These are phyloP conservation scores for Fistulinella prunicolor DNA, from an alignment of 768 basidiomycete genomes.

Conservation along the genomic window DNA sequence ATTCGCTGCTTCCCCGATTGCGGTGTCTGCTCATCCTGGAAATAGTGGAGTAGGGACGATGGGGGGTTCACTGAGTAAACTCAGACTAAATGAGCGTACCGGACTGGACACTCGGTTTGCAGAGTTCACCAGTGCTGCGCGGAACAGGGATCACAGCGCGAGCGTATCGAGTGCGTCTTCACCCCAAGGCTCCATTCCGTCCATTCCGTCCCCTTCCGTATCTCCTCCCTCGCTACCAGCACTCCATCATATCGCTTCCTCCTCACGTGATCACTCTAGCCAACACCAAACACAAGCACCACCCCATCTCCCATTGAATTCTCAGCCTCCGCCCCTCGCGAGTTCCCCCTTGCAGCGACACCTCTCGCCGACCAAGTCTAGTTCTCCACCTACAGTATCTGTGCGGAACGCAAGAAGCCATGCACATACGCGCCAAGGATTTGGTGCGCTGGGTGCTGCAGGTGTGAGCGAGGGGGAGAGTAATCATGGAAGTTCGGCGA, in stretches of 20 bases:
- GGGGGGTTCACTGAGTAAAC: constrained; percentile 32
- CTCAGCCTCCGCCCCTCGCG: constrained; percentile 17
- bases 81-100: constrained; percentile 12
- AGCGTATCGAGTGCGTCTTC: constrained; percentile 75
- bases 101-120: constrained; percentile 36
- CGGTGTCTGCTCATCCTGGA: constrained; percentile 4
- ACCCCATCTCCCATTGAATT: constrained; percentile 10
- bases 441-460: constrained; percentile 38
- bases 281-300: constrained; percentile 8
- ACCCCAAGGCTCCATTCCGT: constrained; percentile 75
- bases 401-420: constrained; percentile 53
- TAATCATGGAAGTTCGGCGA: constrained; percentile 68
- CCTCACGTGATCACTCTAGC: constrained; percentile 17
- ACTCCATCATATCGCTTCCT: constrained; percentile 28
- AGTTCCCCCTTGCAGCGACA: constrained; percentile 46
- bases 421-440: constrained; percentile 45
- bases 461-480: constrained; percentile 55
- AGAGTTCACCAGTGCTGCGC: constrained; percentile 30
- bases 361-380: constrained; percentile 52
- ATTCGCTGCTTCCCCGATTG: constrained; percentile 16
- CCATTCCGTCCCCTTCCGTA: constrained; percentile 70
- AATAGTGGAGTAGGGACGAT: constrained; percentile 5
- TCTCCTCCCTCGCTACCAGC: constrained; percentile 44
- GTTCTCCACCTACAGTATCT: constrained; percentile 59
- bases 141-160: constrained; percentile 58